Conservation (phyloP, 768 basidiomycete genomes). For the Albatrellus ellisii region DNA sequence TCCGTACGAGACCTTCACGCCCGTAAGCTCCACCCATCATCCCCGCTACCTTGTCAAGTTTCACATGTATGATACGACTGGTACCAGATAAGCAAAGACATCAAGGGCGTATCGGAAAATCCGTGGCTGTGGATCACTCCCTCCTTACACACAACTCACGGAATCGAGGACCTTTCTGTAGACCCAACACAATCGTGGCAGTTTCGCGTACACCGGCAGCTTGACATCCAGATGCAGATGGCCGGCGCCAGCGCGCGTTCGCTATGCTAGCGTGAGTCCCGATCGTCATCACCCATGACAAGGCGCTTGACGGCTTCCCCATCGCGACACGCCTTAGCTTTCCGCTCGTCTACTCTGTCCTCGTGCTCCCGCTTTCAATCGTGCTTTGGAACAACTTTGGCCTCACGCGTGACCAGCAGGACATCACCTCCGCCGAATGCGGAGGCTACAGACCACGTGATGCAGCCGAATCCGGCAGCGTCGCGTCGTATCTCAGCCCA, state of each 20-base stretch:
- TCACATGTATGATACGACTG: constrained; percentile 16
- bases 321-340: constrained; percentile 22
- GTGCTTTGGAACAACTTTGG: constrained; percentile 26
- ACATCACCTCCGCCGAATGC: constrained; percentile 6
- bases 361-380: constrained; percentile 27
- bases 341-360: constrained; percentile 25
- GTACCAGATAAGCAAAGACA: constrained; percentile 29
- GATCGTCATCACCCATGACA: neutral
- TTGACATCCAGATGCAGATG: constrained; percentile 2
- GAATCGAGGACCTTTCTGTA: constrained; percentile 21
- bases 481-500: neutral
- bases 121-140: constrained; percentile 33
- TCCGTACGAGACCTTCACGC: constrained; percentile 23
- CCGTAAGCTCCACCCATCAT: constrained; percentile 17
- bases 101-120: constrained; percentile 24
- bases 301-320: neutral
- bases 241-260: constrained; percentile 5
- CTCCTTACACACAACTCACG: constrained; percentile 24
- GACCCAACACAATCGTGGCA: constrained; percentile 23
- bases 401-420: too few species aligned
- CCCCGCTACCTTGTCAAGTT: neutral
- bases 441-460: neutral
- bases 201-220: constrained; percentile 13
- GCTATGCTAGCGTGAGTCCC: constrained; percentile 18
- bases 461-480: neutral